Base-by-base conservation (phyloP, 768 basidiomycete species). In the Rhizopogon roseolus region DNA sequence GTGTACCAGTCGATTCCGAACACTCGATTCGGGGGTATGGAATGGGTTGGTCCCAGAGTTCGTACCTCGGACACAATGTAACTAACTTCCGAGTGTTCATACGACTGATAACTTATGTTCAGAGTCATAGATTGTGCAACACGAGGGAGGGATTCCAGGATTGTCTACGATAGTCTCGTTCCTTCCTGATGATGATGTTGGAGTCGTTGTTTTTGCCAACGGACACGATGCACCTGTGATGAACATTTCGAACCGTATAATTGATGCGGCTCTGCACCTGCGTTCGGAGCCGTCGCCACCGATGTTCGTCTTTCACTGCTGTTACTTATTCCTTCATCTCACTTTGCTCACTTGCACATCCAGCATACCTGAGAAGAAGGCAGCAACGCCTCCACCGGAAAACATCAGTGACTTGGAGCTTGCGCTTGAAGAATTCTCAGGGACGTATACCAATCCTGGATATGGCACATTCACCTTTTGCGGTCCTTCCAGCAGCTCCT, bases 1-100 rank as follows among this genome's bases (percentile, higher is more conserved):
- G 46, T 17, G 57, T 58, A 13, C 52, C 62, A 1, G 5, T 6
- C 5, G 22, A 59, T 37, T 49, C 60, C 1, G 58, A 60, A 16
- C n/a, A 57, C 0, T 73, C 76, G 1, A 57, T 74, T 37, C 13
- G 39, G 1, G 72, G 66, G 6, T 80, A 78, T 56, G 75, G 73
- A 3, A 57, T 75, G 60, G 78, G 78, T 4, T 79, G 77, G 76
- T 36, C n/a, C 39, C 65, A 73, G 6, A 44, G 16, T 6, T 70
- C 76, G 1, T 75, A 73, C 50, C 64, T 62, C 2, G 77, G 73
- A 0, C 73, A 76, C 50, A 71, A 77, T 27, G 76, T 77, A 55
- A 41, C 64, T 44, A 22, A 25, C 45, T 37, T 29, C 16, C 32
- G 19, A 42, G 4, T 9, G 3, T 52, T 37, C 42, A 36, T 7